Base-by-base conservation (phyloP, 1,139 yeast species). In the Debaryomyces coudertii region DNA sequence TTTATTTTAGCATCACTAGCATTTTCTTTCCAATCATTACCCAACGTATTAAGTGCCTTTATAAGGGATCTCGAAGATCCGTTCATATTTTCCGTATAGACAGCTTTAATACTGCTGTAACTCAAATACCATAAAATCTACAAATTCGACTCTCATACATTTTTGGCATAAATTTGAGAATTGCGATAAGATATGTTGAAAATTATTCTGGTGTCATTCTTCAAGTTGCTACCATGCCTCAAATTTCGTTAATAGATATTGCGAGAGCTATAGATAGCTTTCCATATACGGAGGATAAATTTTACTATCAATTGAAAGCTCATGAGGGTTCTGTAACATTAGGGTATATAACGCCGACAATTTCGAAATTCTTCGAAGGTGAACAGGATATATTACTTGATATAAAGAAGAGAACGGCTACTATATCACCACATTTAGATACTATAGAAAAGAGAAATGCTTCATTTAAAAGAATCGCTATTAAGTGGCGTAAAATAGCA, bases 341-440 rank as follows among this genome's bases (percentile, higher is more conserved):
- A 7, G 95, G 95, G 0, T 77, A 71, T 50, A 57, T 87, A 4
- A 63, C 79, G 2, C 71, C 75, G 0, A 45, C 61, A 0, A 79
- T 83, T 5, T 87, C 78, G 1, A 45, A 54, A 2, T 59, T 62
- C 40, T 65, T 85, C 27, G 47, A 37, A 7, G 43, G 50, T 9
- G 55, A 57, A 16, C 54, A 55, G 12, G 63, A 71, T 15, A 69
- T 86, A 25, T 47, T 40, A 0, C 69, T 79, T 1, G 68, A 75
- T 47, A 53, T 62, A 12, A 43, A 42, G 0, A 37, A 39, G 1
- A 62, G 61, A 23, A 58, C 62, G 0, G 73, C 87, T 1, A 52
- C 54, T 1, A 65, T 87, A n/a, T 47, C 56, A 2, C 28, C 67
- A 0, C 36, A 57, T 0, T 65, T 77, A 33, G 71, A 73, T 50